These are phyloP conservation scores for Citrus inodora DNA, from an alignment of 345 rosid genomes.

Conservation along the genomic window DNA sequence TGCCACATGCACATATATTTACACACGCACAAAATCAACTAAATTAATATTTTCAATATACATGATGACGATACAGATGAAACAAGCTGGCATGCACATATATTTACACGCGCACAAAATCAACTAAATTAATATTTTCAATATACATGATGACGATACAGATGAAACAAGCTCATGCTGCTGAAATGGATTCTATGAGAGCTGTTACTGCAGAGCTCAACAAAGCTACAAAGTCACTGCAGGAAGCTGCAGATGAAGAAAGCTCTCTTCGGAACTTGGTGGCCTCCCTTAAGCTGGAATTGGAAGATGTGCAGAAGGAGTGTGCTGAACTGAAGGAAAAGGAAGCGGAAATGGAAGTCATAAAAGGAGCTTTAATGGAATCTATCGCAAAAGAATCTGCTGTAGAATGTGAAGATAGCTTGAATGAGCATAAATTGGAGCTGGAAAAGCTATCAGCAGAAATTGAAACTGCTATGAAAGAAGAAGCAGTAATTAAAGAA, in stretches of 20 bases:
- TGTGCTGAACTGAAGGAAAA: slow-evolving; percentile 25
- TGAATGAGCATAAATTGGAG: slow-evolving; percentile 10
- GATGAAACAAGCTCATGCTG: slow-evolving; percentile 61
- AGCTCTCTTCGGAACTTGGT: slow-evolving; percentile 43
- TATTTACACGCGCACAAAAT: too few relatives aligned
- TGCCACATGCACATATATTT: too few relatives aligned
- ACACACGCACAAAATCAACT: too few relatives aligned
- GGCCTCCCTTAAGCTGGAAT: slow-evolving; percentile 38
- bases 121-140: too few relatives aligned
- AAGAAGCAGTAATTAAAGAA: slow-evolving; percentile 49
- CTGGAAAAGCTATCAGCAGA: slow-evolving; percentile 40
- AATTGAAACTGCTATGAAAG: slow-evolving; percentile 45
- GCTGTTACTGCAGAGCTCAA: slow-evolving; percentile 57
- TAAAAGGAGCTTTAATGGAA: slow-evolving; percentile 2
- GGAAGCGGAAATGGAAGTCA: slow-evolving; percentile 28
- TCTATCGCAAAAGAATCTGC: background rate
- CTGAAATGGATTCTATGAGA: slow-evolving; percentile 49
- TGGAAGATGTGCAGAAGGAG: slow-evolving; percentile 53
- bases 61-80: too few relatives aligned
- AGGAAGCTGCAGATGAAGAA: slow-evolving; percentile 63
- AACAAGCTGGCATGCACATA: too few relatives aligned
- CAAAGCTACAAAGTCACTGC: slow-evolving; percentile 64
- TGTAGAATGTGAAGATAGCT: background rate
- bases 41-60: too few relatives aligned
- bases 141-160: too few relatives aligned